Conservation (phyloP, 2,329 filamentous ascomycete genomes). For the Colletotrichum sp. region DNA sequence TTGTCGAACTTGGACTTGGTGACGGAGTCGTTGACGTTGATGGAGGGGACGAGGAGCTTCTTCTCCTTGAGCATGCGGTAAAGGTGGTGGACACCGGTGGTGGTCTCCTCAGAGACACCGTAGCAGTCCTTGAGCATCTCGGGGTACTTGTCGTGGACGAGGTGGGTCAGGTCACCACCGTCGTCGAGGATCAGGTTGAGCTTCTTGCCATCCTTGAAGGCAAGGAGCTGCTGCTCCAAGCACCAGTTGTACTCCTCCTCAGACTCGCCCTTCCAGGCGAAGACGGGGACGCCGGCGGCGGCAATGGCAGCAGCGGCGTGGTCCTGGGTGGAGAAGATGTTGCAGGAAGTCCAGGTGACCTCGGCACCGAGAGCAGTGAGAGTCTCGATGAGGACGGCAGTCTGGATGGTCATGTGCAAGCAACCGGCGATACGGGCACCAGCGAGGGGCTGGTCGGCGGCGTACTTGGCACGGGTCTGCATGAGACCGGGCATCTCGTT, state of each 20-base stretch:
- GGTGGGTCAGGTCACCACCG: slow-evolving; percentile 93
- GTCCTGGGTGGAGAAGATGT: slow-evolving; percentile 99
- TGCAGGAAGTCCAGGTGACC: slow-evolving; percentile 99
- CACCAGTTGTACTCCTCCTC: slow-evolving; percentile 99
- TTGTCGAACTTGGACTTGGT: slow-evolving; percentile 99
- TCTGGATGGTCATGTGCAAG: slow-evolving; percentile 99
- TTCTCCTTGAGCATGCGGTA: slow-evolving; percentile 97
- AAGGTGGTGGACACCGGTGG: slow-evolving; percentile 98
- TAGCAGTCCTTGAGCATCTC: slow-evolving; percentile 98
- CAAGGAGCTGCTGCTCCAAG: slow-evolving; percentile 94
- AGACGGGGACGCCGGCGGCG: slow-evolving; percentile 87
- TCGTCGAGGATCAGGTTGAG: slow-evolving; percentile 99
- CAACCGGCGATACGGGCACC: slow-evolving; percentile 97
- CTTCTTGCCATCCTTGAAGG: slow-evolving; percentile 96
- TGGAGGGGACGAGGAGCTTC: slow-evolving; percentile 88
- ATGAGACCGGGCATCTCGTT: slow-evolving; percentile 98
- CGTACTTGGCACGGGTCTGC: slow-evolving; percentile 92
- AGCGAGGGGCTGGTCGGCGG: slow-evolving; percentile 88
- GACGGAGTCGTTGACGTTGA: slow-evolving; percentile 99
- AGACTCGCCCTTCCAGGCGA: slow-evolving; percentile 85
- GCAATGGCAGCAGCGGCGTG: slow-evolving; percentile 98
- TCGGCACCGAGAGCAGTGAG: slow-evolving; percentile 93
- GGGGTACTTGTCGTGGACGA: slow-evolving; percentile 98
- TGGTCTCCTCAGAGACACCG: slow-evolving; percentile 99
- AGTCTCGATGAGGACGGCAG: slow-evolving; percentile 98